Base-by-base conservation (phyloP, 805 yeast genomes). In the Barnettozyma botsteinii region DNA sequence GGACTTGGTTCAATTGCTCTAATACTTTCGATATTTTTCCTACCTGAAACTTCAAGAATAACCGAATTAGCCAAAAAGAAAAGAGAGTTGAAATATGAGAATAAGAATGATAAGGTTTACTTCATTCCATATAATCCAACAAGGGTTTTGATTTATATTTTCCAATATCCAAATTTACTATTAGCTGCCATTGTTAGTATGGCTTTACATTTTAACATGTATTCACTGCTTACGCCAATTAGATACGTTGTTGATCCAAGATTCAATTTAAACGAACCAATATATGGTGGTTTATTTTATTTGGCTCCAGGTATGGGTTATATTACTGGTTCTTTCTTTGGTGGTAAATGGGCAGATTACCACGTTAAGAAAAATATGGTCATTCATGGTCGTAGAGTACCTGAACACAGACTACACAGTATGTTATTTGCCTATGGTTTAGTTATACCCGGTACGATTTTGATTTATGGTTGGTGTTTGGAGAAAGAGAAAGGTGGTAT, bases 231-330 rank as follows among this genome's bases (percentile, higher is more conserved):
- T 38, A 76, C 81, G 0, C 82, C 82, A 1, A 75, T 77, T 31
- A 55, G 80, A 47, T 65, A 69, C 32, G 76, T 76, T 9, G 66
- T 77, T 38, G 75, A 75, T 48, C 81, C 81, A 4, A 52, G 81
- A 40, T 77, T 75, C 57, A 50, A 69, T 31, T 55, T 77, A 23
- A 61, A 61, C 0, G 50, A 65, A 15, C 81, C 82, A 0, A 51
- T 77, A 2, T 65, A 64, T 42, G 73, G 77, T 30, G 69, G 77
- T 0, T 54, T 77, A 17, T 75, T 77, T 49, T 77, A 76, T 47
- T 52, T 77, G 4, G 71, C 81, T 4, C 80, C 81, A 0, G 81
- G 81, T 1, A 12, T 56, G n/a, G 83, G 83, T 0, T 74, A 72
- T 46, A 33, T 75, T 2, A 26, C 52, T 1, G 81, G 81, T 0